Percentiles rank a stretch among this genome's conserved stretches.
phyloP scores from a whole-genome alignment of 768 basidiomycete species.

The Amanita pallidorosea region DNA sequence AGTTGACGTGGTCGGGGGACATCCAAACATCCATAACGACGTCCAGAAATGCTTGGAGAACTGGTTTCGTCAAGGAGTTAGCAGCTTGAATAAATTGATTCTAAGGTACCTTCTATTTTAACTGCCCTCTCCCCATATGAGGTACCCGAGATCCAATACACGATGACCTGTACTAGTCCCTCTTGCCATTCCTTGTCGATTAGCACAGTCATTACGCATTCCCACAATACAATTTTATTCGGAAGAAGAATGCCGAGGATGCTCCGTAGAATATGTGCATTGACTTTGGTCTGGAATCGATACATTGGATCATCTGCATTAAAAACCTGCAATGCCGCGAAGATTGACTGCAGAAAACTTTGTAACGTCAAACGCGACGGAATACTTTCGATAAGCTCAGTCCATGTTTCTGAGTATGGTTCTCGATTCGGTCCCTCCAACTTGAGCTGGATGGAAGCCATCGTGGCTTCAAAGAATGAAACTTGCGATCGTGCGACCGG shows the following conservation, averaged over 20 bases:
- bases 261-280: slow-evolving; percentile 37
- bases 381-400: slow-evolving; percentile 29
- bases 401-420: slow-evolving; percentile 42
- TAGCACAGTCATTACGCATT: slow-evolving; percentile 34
- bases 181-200: slow-evolving; percentile 50
- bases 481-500: slow-evolving; percentile 48
- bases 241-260: slow-evolving; percentile 43
- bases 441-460: slow-evolving; percentile 37
- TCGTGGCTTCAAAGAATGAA: slow-evolving; percentile 53
- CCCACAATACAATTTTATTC: slow-evolving; percentile 40
- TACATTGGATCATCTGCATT: slow-evolving; percentile 19
- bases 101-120: slow-evolving; percentile 15
- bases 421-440: slow-evolving; percentile 15
- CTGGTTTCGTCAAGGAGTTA: slow-evolving; percentile 17
- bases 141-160: slow-evolving; percentile 55
- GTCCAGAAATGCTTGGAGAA: slow-evolving; percentile 35
- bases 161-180: slow-evolving; percentile 48
- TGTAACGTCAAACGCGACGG: slow-evolving; percentile 44
- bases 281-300: slow-evolving; percentile 38
- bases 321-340: slow-evolving; percentile 33
- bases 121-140: slow-evolving; percentile 13
- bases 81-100: not conserved
- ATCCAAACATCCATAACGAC: slow-evolving; percentile 60
- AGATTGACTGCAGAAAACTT: slow-evolving; percentile 48
- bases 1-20: slow-evolving; percentile 66